phyloP scores from a whole-genome alignment of 2,329 filamentous ascomycete species.

The Epicoccum nigrum region DNA sequence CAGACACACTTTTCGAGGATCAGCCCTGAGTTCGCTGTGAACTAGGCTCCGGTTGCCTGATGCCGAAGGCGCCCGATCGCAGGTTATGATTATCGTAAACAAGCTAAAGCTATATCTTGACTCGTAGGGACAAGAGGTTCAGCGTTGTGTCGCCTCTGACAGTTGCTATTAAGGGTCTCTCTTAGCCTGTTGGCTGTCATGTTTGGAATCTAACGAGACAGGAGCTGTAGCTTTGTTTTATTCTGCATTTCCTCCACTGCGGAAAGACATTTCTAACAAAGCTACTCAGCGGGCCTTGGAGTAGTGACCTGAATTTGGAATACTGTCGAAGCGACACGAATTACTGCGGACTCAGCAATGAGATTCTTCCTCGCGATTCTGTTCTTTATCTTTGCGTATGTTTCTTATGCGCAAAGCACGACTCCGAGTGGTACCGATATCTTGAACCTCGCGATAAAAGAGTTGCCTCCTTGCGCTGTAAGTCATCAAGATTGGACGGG shows the following conservation, averaged over 20 bases:
- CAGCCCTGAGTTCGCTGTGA: background rate
- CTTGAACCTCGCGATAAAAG: conserved; percentile 10
- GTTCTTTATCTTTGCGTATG: conserved; percentile 2
- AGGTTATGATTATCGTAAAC: background rate
- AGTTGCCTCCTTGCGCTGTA: conserved; percentile 21
- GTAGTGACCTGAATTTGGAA: background rate
- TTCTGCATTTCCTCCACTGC: background rate
- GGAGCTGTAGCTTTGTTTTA: background rate
- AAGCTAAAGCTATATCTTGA: background rate
- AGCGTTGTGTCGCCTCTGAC: background rate
- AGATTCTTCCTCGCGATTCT: conserved; percentile 1
- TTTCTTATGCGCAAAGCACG: conserved; percentile 14
- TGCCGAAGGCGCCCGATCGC: background rate
- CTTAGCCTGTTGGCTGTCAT: background rate
- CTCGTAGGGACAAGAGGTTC: background rate
- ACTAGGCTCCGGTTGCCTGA: background rate
- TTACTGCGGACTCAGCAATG: background rate
- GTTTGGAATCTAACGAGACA: background rate
- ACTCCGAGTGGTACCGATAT: conserved; percentile 8
- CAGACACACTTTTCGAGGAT: too few relatives aligned
- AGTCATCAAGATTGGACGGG: background rate
- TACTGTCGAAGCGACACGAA: background rate
- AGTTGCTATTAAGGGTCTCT: background rate
- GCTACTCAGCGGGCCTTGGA: background rate
- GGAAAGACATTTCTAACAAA: background rate